phyloP scores from a whole-genome alignment of 2,329 filamentous ascomycete species.

The Talaromyces pinophilus region DNA sequence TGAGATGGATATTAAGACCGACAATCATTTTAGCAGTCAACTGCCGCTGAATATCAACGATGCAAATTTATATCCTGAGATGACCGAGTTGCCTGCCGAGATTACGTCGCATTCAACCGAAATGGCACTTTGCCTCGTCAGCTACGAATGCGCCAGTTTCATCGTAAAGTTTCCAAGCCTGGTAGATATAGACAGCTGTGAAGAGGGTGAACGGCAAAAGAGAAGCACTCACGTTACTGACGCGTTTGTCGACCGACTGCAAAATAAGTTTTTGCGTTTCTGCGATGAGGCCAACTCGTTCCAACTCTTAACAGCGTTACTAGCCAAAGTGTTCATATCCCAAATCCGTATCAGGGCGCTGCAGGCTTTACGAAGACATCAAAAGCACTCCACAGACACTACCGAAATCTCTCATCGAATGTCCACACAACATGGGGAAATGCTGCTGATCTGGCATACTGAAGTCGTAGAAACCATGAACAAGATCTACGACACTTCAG shows the following conservation, averaged over 20 bases:
- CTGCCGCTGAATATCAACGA: not conserved
- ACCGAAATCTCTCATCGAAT: not conserved
- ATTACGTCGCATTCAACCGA: not conserved
- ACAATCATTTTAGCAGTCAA: not conserved
- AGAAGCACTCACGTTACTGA: not conserved
- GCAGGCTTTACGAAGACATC: not conserved
- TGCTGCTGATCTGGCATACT: not conserved
- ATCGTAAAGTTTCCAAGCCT: not conserved
- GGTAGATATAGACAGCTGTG: not conserved
- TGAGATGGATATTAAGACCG: not conserved
- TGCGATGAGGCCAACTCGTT: not conserved
- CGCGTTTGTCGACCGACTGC: not conserved
- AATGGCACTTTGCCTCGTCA: not conserved
- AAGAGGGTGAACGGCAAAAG: not conserved
- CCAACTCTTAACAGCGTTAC: not conserved
- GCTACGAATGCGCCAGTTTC: not conserved
- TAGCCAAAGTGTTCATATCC: not conserved
- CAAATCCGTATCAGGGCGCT: not conserved
- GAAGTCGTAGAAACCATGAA: not conserved
- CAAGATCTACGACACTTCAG: not conserved
- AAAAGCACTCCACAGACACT: not conserved
- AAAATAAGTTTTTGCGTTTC: not conserved
- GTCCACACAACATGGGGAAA: not conserved
- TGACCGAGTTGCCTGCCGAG: not conserved
- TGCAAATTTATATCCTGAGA: not conserved